Evolutionary conservation across 345 rosid species (phyloP).

Genomic region (Gossypium bickii): DNA sequence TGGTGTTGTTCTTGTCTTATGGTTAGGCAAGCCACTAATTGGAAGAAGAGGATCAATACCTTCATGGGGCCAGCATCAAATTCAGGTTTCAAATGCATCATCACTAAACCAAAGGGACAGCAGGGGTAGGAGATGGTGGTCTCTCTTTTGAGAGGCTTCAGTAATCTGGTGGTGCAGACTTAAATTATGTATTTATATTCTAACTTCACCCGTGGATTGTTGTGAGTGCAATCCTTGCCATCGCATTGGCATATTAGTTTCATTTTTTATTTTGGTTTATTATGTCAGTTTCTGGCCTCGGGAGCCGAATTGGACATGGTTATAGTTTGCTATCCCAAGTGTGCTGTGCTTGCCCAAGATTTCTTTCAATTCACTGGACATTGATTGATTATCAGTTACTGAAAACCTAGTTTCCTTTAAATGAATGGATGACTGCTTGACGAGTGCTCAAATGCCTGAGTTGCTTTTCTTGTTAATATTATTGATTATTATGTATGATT

Average conservation of each 20-base stretch:
- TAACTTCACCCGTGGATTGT: not conserved
- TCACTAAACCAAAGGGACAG: constrained; percentile 39
- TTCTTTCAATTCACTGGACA: not conserved
- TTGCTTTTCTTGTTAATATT: not conserved
- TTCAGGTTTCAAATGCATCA: constrained; percentile 16
- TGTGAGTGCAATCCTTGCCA: not conserved
- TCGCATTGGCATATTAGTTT: not conserved
- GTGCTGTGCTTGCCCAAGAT: not conserved
- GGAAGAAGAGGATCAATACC: constrained; percentile 30
- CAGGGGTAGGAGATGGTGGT: constrained; percentile 70
- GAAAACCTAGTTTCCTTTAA: not conserved
- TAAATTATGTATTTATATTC: not conserved
- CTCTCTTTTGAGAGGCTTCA: constrained; percentile 38
- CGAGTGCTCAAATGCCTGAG: not conserved
- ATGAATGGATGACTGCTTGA: not conserved
- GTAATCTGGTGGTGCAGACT: not conserved
- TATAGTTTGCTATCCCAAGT: not conserved
- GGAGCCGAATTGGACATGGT: not conserved
- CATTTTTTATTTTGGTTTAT: not conserved
- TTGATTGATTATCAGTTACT: not conserved
- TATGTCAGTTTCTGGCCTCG: not conserved
- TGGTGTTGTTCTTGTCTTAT: constrained; percentile 46
- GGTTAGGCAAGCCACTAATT: constrained; percentile 50
- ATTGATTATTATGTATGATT: not conserved
- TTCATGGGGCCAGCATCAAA: constrained; percentile 19